Evolutionary conservation across 441 rosid genomes (phyloP).

Genomic region (Pelargonium myrrhifolium): DNA sequence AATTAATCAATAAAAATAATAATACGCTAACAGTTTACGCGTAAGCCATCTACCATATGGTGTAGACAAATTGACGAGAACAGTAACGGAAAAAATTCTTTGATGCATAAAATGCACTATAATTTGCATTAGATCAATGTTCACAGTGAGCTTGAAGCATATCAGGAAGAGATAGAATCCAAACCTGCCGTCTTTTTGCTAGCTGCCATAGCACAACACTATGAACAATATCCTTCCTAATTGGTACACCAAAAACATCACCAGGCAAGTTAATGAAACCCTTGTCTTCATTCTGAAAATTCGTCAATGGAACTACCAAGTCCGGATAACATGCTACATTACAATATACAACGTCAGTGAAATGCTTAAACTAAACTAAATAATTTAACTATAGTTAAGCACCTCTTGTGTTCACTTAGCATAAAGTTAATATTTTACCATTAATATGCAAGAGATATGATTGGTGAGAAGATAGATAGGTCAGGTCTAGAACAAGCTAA

Average conservation of each 20-base stretch:
- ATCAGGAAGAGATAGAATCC: conserved; percentile 12
- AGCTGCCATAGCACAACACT: conserved; percentile 89
- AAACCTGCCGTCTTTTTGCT: conserved; percentile 85
- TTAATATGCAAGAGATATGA: background rate
- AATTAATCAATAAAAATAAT: background rate
- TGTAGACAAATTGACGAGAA: background rate
- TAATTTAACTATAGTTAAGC: conserved; percentile 5
- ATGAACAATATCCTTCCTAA: conserved; percentile 83
- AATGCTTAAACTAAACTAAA: background rate
- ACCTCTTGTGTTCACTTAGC: background rate
- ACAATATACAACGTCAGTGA: conserved; percentile 5
- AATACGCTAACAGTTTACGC: background rate
- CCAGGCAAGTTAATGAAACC: conserved; percentile 83
- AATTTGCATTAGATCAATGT: background rate
- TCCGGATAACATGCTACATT: conserved; percentile 59
- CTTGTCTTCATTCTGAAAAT: conserved; percentile 61
- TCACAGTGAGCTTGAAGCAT: conserved; percentile 5
- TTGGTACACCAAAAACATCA: conserved; percentile 85
- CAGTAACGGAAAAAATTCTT: background rate
- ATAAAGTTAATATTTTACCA: background rate
- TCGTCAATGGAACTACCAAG: conserved; percentile 68
- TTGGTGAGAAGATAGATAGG: background rate
- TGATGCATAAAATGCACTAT: background rate
- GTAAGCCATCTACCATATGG: background rate
- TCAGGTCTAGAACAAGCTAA: background rate